Evolutionary conservation across 73 alveolate genomes (phyloP).

Genomic region (Stentor roeselii): DNA sequence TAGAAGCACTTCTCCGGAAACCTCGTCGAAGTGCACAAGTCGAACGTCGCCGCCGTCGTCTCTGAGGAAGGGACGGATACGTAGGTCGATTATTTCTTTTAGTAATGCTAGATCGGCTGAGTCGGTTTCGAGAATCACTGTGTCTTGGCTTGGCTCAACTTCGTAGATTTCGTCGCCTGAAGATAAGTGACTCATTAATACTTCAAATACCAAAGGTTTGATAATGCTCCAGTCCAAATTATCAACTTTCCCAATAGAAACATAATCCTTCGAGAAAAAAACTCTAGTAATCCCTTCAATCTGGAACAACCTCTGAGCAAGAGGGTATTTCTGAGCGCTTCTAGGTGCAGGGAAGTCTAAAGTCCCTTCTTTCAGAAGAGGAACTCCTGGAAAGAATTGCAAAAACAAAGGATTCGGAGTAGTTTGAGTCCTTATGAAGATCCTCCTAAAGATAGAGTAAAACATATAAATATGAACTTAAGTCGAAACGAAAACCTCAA

Average conservation of each 20-base stretch:
- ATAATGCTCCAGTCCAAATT: constrained; percentile 70
- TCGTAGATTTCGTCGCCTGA: constrained; percentile 62
- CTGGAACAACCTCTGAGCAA: constrained; percentile 63
- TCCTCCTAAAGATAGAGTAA: background rate
- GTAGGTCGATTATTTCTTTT: constrained; percentile 79
- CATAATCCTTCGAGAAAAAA: constrained; percentile 67
- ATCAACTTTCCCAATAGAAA: constrained; percentile 69
- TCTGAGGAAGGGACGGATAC: constrained; percentile 77
- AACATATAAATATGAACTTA: too few relatives aligned
- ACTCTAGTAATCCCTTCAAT: constrained; percentile 77
- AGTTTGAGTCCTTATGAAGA: constrained; percentile 63
- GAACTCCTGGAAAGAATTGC: constrained; percentile 82
- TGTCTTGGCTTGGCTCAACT: constrained; percentile 57
- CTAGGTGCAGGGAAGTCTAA: constrained; percentile 68
- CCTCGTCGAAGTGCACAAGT: constrained; percentile 68
- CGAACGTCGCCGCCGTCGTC: constrained; percentile 92
- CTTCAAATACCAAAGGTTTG: constrained; percentile 67
- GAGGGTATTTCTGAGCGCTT: constrained; percentile 62
- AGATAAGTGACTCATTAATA: constrained; percentile 62
- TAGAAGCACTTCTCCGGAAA: constrained; percentile 62
- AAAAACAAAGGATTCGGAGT: constrained; percentile 80
- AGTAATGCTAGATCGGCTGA: constrained; percentile 71
- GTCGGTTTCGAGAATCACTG: constrained; percentile 63
- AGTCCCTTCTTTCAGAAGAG: constrained; percentile 57
- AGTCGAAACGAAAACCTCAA: too few relatives aligned